phyloP scores from a whole-genome alignment of 2,329 filamentous ascomycete species.

The Exserohilum rostratum region DNA sequence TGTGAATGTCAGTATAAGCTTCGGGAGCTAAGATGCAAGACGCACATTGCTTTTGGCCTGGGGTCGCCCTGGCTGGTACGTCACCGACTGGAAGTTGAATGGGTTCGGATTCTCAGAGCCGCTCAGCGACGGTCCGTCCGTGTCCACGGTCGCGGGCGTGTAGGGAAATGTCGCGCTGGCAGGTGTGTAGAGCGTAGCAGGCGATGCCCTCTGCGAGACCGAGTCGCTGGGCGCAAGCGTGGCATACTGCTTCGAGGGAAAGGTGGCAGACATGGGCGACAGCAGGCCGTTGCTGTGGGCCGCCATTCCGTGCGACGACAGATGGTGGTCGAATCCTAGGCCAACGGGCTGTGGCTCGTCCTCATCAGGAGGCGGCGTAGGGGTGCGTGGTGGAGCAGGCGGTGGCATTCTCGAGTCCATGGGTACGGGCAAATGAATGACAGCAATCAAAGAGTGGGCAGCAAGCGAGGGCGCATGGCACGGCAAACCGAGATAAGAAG shows the following conservation, averaged over 20 bases:
- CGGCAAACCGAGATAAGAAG: slow-evolving; percentile 18
- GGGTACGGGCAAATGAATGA: slow-evolving; percentile 29
- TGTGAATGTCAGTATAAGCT: slow-evolving; percentile 51
- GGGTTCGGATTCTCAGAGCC: slow-evolving; percentile 63
- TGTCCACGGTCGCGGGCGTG: slow-evolving; percentile 40
- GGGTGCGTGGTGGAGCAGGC: slow-evolving; percentile 66
- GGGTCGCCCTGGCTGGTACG: slow-evolving; percentile 61
- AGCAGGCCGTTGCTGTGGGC: slow-evolving; percentile 42
- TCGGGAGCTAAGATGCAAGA: background rate
- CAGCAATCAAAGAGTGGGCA: slow-evolving; percentile 26
- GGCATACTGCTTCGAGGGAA: slow-evolving; percentile 45
- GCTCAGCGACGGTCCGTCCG: slow-evolving; percentile 37
- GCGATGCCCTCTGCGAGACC: slow-evolving; percentile 42
- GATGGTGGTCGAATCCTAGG: slow-evolving; percentile 41
- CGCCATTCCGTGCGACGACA: slow-evolving; percentile 32
- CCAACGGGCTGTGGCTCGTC: slow-evolving; percentile 45
- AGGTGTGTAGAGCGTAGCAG: slow-evolving; percentile 41
- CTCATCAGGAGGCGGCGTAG: slow-evolving; percentile 66
- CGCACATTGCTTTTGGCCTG: slow-evolving; percentile 70
- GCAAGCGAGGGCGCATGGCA: slow-evolving; percentile 22
- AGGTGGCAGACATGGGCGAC: slow-evolving; percentile 49
- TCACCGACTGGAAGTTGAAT: slow-evolving; percentile 88
- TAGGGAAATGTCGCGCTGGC: slow-evolving; percentile 44
- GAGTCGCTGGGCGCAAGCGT: slow-evolving; percentile 44
- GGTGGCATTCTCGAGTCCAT: slow-evolving; percentile 68